phyloP scores from a whole-genome alignment of 78 protist species.

The Dictyostelium citrinum region DNA sequence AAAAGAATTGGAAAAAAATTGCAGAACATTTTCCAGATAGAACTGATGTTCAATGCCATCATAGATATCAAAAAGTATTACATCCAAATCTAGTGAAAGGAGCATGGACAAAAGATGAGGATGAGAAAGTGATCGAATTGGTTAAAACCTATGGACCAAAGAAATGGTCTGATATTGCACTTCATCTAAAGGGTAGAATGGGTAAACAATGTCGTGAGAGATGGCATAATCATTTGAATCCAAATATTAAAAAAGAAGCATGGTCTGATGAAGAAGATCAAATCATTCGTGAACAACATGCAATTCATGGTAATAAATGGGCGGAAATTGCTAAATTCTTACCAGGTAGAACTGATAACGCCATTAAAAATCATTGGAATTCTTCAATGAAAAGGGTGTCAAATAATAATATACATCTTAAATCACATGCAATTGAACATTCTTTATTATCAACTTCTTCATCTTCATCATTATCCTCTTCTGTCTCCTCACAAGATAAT shows the following conservation, averaged over 20 bases:
- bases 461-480: too few relatives aligned
- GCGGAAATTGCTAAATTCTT: constrained; percentile 89
- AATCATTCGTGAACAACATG: constrained; percentile 81
- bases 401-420: neutral
- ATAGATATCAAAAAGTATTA: constrained; percentile 93
- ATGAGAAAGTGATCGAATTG: constrained; percentile 77
- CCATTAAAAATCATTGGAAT: constrained; percentile 96
- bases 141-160: constrained; percentile 86
- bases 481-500: neutral
- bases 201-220: constrained; percentile 92
- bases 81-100: constrained; percentile 92
- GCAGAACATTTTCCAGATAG: constrained; percentile 83
- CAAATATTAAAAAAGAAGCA: constrained; percentile 79
- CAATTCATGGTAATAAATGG: constrained; percentile 91
- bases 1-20: constrained; percentile 93
- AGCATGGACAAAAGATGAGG: constrained; percentile 94
- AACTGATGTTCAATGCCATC: constrained; percentile 91
- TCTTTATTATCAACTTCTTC: neutral
- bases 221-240: constrained; percentile 94
- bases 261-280: constrained; percentile 93
- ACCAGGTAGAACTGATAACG: constrained; percentile 96
- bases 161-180: constrained; percentile 92
- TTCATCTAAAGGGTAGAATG: constrained; percentile 81
- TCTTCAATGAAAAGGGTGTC: constrained; percentile 84
- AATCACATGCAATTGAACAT: neutral